phyloP scores from a whole-genome alignment of 1,139 yeast genomes.

The Suhomyces taliae region DNA sequence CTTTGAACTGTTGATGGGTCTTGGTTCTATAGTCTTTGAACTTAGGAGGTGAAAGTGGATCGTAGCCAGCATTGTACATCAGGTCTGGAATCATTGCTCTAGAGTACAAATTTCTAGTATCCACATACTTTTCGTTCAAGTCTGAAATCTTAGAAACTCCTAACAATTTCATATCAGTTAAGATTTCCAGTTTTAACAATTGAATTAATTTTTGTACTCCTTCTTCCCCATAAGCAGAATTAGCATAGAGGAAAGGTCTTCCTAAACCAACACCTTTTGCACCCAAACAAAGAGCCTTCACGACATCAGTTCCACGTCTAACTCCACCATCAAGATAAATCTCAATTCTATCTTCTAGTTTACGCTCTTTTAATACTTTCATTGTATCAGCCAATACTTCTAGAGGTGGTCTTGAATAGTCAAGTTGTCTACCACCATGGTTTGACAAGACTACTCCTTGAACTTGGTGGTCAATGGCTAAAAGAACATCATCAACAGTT shows the following conservation, averaged over 20 bases:
- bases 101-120: constrained; percentile 20
- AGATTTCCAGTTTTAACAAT: constrained; percentile 74
- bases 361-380: constrained; percentile 51
- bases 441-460: constrained; percentile 67
- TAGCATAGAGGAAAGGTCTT: constrained; percentile 69
- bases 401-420: constrained; percentile 64
- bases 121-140: constrained; percentile 52
- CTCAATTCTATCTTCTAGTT: constrained; percentile 49
- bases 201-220: constrained; percentile 84
- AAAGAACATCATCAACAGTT: constrained; percentile 63
- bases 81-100: constrained; percentile 11
- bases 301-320: constrained; percentile 65
- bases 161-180: constrained; percentile 83
- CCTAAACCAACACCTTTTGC: constrained; percentile 76
- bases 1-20: no score
- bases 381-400: constrained; percentile 67
- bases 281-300: constrained; percentile 68
- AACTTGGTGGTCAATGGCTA: constrained; percentile 63
- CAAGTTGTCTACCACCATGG: constrained; percentile 77
- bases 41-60: constrained; percentile 14
- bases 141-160: constrained; percentile 72
- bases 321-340: constrained; percentile 66
- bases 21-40: constrained; percentile 7
- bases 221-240: constrained; percentile 69
- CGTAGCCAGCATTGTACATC: constrained; percentile 14